Base-by-base conservation (phyloP, 2,329 filamentous ascomycete species). In the Pseudogymnoascus sp. region DNA sequence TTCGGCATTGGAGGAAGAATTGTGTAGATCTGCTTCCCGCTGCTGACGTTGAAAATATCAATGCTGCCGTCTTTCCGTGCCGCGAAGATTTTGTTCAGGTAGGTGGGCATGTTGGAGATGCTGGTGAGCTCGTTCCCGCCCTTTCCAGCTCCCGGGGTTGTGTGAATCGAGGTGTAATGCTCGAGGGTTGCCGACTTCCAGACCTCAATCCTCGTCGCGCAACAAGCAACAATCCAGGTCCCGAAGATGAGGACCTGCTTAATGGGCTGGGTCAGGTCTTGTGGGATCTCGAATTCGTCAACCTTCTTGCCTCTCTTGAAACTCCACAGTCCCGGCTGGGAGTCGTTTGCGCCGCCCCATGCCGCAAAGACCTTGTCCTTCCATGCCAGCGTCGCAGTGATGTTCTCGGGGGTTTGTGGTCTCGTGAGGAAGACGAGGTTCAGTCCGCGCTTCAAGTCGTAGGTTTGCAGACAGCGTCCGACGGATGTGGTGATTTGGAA, bases 401-500 rank as follows among this genome's bases (percentile, higher is more conserved):
- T 96, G 60, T 86, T 80, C 67, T 84, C 84, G 1, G 92, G 92
- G 0, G 93, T 97, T 75, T 96, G 90, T 0, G 96, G 95, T 61
- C 92, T 84, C 19, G 91, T 97, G 65, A 99, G 84, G 76, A 99
- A 99, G 71, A 98, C 86, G 60, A 99, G 85, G 71, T 96, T 93
- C 65, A 99, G 83, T 56, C 93, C 93, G 70, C 88, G 86, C 75
- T 89, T 91, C 66, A 99, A 79, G 74, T 99, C 95, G 78, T 99
- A 99, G 0, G 95, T 99, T 77, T 99, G 95, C 56, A 99, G 83
- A 64, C 89, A 91, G 71, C 88, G 85, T 66, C 93, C 95, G 66
- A 96, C 90, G 0, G 91, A 98, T 31, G 95, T 99, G 35, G 95
- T 98, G 75, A 99, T 91, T 75, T 99, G 95, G 73, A 96, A 99